Conservation (phyloP, 2,329 filamentous ascomycete species). For the Fusarium euwallaceae region DNA sequence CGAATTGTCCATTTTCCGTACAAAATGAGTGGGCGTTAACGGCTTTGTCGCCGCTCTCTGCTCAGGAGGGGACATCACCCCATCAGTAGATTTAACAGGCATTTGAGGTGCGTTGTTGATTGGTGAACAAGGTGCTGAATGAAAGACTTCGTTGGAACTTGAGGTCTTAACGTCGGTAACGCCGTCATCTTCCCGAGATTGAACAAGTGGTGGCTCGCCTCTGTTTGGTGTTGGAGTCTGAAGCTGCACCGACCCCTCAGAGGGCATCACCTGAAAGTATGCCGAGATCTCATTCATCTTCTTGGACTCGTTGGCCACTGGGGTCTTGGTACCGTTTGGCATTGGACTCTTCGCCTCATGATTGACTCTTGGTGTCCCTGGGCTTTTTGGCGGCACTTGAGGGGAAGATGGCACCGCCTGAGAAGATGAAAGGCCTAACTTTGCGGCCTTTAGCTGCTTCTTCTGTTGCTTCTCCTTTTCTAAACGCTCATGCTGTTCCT, state of each 20-base stretch:
- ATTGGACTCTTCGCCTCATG: constrained; percentile 14
- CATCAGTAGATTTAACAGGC: constrained; percentile 27
- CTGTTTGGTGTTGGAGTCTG: constrained; percentile 19
- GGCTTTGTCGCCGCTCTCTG: not conserved
- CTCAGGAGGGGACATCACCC: not conserved
- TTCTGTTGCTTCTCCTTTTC: constrained; percentile 55
- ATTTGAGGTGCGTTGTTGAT: constrained; percentile 15
- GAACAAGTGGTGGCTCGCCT: constrained; percentile 30
- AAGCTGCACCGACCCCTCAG: constrained; percentile 16
- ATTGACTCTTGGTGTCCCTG: constrained; percentile 26
- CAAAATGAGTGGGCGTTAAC: constrained; percentile 25
- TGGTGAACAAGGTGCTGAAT: constrained; percentile 44
- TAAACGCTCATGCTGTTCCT: constrained; percentile 64
- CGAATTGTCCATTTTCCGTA: constrained; percentile 32
- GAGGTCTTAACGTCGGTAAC: constrained; percentile 35
- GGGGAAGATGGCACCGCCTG: constrained; percentile 34
- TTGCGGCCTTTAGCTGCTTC: constrained; percentile 47
- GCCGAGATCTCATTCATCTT: constrained; percentile 18
- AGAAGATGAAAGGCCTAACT: constrained; percentile 37
- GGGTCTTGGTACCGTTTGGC: constrained; percentile 11
- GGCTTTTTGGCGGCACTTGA: constrained; percentile 20
- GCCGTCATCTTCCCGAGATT: constrained; percentile 36
- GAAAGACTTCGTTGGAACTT: constrained; percentile 32
- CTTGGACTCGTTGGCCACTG: constrained; percentile 1
- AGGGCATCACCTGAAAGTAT: constrained; percentile 24